Evolutionary conservation across 192 early-diverging fungal species (phyloP), one percentile per base, ranked within the genome.

Genomic region (Endogone sp.): DNA sequence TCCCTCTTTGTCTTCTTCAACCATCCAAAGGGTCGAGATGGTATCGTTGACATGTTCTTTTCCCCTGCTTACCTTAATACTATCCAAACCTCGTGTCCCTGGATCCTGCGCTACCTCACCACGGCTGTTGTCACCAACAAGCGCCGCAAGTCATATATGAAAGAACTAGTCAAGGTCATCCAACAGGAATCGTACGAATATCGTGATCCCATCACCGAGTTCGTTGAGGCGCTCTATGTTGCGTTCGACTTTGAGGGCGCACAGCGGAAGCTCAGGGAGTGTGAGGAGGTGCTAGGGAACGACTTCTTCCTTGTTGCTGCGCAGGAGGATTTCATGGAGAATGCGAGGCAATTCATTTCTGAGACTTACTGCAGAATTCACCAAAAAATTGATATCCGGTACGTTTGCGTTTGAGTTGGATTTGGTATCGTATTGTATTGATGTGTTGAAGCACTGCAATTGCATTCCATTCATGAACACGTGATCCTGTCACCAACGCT

Each of bases 1-100:
- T 92, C 94, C 27, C 86, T 98, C 66, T 98, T 98, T 81, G 95
- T 98, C 54, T 98, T 95, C 85, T 98, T 98, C 82, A 97, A 97
- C 84, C 97, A 98, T 80, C 92, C 95, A 64, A 93, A 93, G 80
- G 94, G 97, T 30, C 92, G 93, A 58, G 96, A 98, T 81, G 93
- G 86, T 70, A 91, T 98, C 67, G 85, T 95, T 56, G 97, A 98
- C 78, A 86, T 96, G 73, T 95, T 97, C 83, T 84, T 98, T 76
- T 83, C 87, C 69, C 90, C 94, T 62, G 85, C 86, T 68, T 98
- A 99, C 82, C 88, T 96, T 79, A 99, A 96, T 88, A 94, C 96
- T 4, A 96, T 99, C 75, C 96, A 99, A 78, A 96, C 94, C 22
- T 84, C 94, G 3, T 97, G 94, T 68, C 97, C 97, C 55, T 97